phyloP scores from a whole-genome alignment of 106 monocot genomes.

The Phalaenopsis equestris region DNA sequence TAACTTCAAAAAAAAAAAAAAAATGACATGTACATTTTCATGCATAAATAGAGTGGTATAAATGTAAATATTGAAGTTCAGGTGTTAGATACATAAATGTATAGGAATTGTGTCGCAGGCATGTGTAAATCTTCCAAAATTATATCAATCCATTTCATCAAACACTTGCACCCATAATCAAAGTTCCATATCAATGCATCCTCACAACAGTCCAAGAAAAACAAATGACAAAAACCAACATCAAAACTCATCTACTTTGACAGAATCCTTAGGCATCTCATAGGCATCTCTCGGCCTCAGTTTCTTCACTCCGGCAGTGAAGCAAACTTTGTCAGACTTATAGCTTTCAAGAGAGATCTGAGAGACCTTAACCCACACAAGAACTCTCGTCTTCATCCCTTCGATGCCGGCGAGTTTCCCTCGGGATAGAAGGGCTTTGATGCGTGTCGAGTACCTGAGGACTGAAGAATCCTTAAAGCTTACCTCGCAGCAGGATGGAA shows the following conservation, averaged over 20 bases:
- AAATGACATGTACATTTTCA: no score
- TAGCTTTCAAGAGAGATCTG: conserved; percentile 63
- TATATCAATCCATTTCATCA: no score
- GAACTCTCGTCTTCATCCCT: conserved; percentile 91
- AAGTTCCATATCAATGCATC: not conserved
- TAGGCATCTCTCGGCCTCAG: conserved; percentile 72
- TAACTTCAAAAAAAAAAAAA: no score
- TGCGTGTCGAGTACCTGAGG: conserved; percentile 60
- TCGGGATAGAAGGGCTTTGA: conserved; percentile 65
- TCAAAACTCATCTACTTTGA: conserved; percentile 66
- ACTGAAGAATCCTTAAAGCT: conserved; percentile 89
- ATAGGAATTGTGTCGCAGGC: no score
- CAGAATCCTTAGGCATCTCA: conserved; percentile 67
- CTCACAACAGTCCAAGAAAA: not conserved
- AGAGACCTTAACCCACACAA: conserved; percentile 96
- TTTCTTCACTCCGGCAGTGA: conserved; percentile 92
- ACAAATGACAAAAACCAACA: not conserved
- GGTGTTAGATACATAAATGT: no score
- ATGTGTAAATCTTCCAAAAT: no score
- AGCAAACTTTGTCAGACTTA: conserved; percentile 78
- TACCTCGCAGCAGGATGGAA: conserved; percentile 63
- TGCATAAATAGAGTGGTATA: no score
- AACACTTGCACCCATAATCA: no score
- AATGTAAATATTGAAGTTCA: no score
- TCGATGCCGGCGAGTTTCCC: conserved; percentile 85